Base-by-base conservation (phyloP, 352 stramenopile genomes). In the Saprolegnia diclina region DNA sequence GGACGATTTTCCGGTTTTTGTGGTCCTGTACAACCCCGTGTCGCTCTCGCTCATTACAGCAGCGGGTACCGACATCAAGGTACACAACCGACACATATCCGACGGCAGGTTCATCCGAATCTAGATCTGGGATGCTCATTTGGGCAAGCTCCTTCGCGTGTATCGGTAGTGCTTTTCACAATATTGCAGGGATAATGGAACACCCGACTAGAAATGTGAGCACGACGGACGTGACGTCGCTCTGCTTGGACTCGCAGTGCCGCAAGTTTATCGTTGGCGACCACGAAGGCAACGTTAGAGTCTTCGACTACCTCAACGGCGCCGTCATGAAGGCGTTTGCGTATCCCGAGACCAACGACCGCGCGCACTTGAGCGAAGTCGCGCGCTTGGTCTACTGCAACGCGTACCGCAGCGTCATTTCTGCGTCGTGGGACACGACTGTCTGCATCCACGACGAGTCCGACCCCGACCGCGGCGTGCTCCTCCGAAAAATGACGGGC, bases 251-350 rank as follows among this genome's bases (percentile, higher is more conserved):
- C 71, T 88, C 79, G 64, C 79, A 84, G 45, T 76, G 95, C 73
- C 80, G 89, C 64, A 96, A 96, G 73, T 84, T 96, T 65, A 79
- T 96, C 65, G 75, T 95, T 21, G 88, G 88, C 29, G 82, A 95
- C 68, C 87, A 94, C 74, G 75, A 71, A 9, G 89, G 89, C 24
- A 80, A 83, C 46, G 82, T 94, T 38, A 75, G 89, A 19, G 81
- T 91, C n/a, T 92, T 88, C 55, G 83, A 95, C 73, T 96, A 95
- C 73, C 73, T 95, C 45, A 96, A 94, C 55, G 89, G 88, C 19
- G 81, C 79, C 21, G 78, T 88, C 29, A 95, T 96, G 87, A 95
- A 96, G 74, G 87, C 80, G 10, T 95, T 90, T 56, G 80, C 78
- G 48, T 92, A 92, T 56, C 73, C 79, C 16, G 81, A 91, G 32